phyloP scores from a whole-genome alignment of 306 rosid species.

The Notholithocarpus densiflorus region DNA sequence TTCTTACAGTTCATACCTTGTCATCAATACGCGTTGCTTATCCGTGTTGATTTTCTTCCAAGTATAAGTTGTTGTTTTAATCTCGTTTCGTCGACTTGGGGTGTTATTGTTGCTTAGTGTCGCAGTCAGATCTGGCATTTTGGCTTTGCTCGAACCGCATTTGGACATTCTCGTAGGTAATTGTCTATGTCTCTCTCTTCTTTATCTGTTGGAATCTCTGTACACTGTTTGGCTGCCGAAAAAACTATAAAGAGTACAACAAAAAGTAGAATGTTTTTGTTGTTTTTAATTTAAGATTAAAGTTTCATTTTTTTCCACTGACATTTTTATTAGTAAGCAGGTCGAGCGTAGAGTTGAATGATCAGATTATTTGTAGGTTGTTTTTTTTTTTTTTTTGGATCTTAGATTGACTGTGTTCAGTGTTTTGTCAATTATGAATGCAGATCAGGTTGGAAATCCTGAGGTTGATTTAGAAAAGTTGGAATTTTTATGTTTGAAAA shows the following conservation, averaged over 20 bases:
- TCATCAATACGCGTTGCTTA: slow-evolving; percentile 75
- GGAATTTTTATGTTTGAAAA: slow-evolving; percentile 1
- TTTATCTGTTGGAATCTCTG: slow-evolving; percentile 38
- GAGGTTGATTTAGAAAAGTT: slow-evolving; percentile 3
- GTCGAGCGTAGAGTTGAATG: background rate
- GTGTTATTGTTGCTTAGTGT: slow-evolving; percentile 33
- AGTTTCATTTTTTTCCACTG: background rate
- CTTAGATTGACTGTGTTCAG: slow-evolving; percentile 20
- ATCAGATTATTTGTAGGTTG: background rate
- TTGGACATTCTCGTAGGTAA: slow-evolving; percentile 58
- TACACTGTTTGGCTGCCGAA: slow-evolving; percentile 36
- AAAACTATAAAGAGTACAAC: background rate
- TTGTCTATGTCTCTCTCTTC: slow-evolving; percentile 32
- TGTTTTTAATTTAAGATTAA: background rate
- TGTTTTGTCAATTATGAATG: slow-evolving; percentile 29
- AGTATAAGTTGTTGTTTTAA: slow-evolving; percentile 1
- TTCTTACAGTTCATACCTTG: slow-evolving; percentile 77
- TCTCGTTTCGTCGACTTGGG: slow-evolving; percentile 18
- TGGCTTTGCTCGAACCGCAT: slow-evolving; percentile 30
- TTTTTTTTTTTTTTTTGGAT: slow-evolving; percentile 8
- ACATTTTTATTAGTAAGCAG: background rate
- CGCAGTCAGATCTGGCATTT: slow-evolving; percentile 60
- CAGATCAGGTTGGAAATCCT: slow-evolving; percentile 39
- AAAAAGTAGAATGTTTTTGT: background rate
- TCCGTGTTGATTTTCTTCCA: slow-evolving; percentile 36